Evolutionary conservation across 2,329 filamentous ascomycete species (phyloP).

Genomic region (Phaeomoniella chlamydospora): DNA sequence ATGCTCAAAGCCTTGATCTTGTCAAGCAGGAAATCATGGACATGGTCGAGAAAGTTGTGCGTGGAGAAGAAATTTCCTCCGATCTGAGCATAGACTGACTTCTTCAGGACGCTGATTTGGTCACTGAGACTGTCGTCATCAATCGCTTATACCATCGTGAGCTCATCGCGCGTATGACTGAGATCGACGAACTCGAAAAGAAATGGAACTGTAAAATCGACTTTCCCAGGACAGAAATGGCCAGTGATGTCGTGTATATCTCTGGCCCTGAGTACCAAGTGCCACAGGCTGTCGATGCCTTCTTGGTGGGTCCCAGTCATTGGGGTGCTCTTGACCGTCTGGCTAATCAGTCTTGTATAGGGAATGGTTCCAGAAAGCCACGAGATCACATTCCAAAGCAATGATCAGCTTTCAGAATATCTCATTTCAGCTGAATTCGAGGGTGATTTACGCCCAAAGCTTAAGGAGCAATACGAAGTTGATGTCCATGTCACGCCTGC

Average conservation of each 20-base stretch:
- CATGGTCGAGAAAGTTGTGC: conserved; percentile 89
- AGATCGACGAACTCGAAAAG: conserved; percentile 92
- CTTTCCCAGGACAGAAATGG: conserved; percentile 93
- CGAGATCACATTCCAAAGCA: conserved; percentile 71
- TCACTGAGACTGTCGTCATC: conserved; percentile 82
- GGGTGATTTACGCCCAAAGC: conserved; percentile 64
- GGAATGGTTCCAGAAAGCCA: conserved; percentile 97
- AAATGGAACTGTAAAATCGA: conserved; percentile 99
- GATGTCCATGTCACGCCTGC: conserved; percentile 54
- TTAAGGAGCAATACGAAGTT: conserved; percentile 85
- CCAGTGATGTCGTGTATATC: conserved; percentile 89
- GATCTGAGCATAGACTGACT: conserved; percentile 7
- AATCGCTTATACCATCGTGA: conserved; percentile 93
- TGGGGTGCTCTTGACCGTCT: conserved; percentile 3
- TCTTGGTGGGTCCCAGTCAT: conserved; percentile 68
- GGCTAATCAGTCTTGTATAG: conserved; percentile 20
- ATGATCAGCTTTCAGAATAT: conserved; percentile 62
- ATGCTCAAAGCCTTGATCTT: conserved; percentile 88
- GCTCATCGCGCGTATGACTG: conserved; percentile 70
- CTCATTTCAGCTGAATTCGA: conserved; percentile 70
- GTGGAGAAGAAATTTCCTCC: conserved; percentile 17
- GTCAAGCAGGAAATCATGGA: conserved; percentile 99
- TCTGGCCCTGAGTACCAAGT: conserved; percentile 98
- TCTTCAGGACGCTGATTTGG: conserved; percentile 78
- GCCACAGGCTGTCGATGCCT: conserved; percentile 88